Evolutionary conservation across 1,139 yeast species (phyloP).

Genomic region (Saccharomyces hybrid): DNA sequence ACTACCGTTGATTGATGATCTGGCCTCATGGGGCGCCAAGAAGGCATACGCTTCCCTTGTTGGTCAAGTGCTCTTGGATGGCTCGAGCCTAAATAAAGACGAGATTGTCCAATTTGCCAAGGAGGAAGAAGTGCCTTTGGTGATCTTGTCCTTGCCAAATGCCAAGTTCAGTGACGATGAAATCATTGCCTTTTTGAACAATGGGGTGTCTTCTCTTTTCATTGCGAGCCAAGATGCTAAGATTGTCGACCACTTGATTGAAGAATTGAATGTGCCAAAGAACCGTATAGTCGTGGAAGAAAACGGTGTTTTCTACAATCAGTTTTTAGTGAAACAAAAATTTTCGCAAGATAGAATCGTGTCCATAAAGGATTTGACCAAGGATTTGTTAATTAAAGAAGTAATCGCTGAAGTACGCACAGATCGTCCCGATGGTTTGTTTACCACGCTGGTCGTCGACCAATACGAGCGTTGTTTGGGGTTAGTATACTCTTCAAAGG

Average conservation of each 20-base stretch:
- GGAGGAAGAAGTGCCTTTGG: conserved; percentile 6
- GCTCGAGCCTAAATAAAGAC: conserved; percentile 11
- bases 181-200: conserved; percentile 42
- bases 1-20: conserved; percentile 22
- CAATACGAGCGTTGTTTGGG: conserved; percentile 65
- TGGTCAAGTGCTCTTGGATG: conserved; percentile 23
- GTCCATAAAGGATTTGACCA: conserved; percentile 14
- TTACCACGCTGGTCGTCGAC: conserved; percentile 77
- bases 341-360: conserved; percentile 17
- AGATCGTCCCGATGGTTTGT: conserved; percentile 82
- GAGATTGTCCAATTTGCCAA: conserved; percentile 15
- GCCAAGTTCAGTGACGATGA: conserved; percentile 23
- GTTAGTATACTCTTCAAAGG: conserved; percentile 79
- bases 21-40: neutral
- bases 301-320: conserved; percentile 13
- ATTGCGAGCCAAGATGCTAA: conserved; percentile 32
- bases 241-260: conserved; percentile 34
- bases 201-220: conserved; percentile 54
- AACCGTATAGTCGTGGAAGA: conserved; percentile 18
- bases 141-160: conserved; percentile 3
- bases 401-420: conserved; percentile 56
- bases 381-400: conserved; percentile 40
- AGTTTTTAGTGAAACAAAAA: conserved; percentile 45
- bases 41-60: conserved; percentile 10
- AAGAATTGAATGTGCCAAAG: conserved; percentile 50